Evolutionary conservation across 2,329 filamentous ascomycete species (phyloP), one percentile per base, ranked within the genome.

Genomic region (Penicillium brevicompactum): DNA sequence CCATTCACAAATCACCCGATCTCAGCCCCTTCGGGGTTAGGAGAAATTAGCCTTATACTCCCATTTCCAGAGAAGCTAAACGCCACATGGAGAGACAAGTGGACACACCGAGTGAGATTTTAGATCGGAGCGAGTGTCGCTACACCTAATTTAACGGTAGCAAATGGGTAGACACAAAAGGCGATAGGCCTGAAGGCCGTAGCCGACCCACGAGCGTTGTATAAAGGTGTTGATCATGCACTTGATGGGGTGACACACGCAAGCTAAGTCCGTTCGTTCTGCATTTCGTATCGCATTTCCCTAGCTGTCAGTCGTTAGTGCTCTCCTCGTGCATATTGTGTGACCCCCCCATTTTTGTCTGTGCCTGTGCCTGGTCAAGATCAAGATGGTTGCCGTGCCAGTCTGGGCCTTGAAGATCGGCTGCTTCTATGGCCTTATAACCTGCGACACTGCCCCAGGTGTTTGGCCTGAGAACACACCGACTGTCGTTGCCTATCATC

Each of bases 391-490:
- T 50, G 57, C 60, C 10, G 42, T 60, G 21, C 53, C 59, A 30
- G 51, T 49, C 42, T 67, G 64, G 59, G 56, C 65, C 40, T 41
- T 67, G 18, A 55, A 65, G 51, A 37, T 63, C 24, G 64, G 58
- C 24, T 70, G 67, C 49, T 71, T 62, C 62, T 67, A 65, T 45
- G 69, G 66, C 34, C 54, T 71, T 66, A 67, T 70, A 70, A 70
- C 62, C 22, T 71, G 68, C 61, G 59, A 60, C 51, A 67, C 68
- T 46, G 57, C 57, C 60, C 67, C 66, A 2, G 68, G 68, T 42
- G 60, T 64, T 51, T 70, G 63, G 66, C 63, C 67, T 32, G 46
- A 62, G 18, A 43, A 46, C n/a, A 58, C 46, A 5, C 67, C 67
- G 32, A 61, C 61, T 43, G 61, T 70, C 27, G 62, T 68, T 38